phyloP scores from a whole-genome alignment of 2,329 filamentous ascomycete genomes.

The Paramyrothecium roridum region DNA sequence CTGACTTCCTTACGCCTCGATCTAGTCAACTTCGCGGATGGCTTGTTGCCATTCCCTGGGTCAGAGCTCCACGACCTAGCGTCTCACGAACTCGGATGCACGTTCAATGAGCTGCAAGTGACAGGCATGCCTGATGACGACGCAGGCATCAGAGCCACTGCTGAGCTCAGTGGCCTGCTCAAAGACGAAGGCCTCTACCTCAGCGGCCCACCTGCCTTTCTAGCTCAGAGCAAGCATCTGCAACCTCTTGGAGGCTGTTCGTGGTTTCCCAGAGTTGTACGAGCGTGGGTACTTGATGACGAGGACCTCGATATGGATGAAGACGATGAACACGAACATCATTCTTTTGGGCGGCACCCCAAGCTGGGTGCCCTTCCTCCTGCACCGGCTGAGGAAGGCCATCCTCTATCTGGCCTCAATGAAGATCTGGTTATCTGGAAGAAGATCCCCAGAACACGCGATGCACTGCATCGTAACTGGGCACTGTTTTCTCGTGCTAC shows the following conservation, averaged over 20 bases:
- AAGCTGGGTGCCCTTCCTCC: conserved; percentile 31
- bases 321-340: conserved; percentile 17
- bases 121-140: conserved; percentile 51
- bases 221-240: conserved; percentile 37
- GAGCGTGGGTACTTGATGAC: conserved; percentile 30
- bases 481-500: conserved; percentile 40
- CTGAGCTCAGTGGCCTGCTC: conserved; percentile 48
- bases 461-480: conserved; percentile 41
- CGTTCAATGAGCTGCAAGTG: conserved; percentile 48
- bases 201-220: conserved; percentile 39
- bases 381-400: conserved; percentile 30
- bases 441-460: conserved; percentile 39
- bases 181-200: conserved; percentile 52
- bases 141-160: conserved; percentile 41
- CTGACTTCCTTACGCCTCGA: conserved; percentile 48
- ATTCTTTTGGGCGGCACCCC: conserved; percentile 18
- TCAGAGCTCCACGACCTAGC: conserved; percentile 49
- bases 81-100: conserved; percentile 51
- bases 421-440: conserved; percentile 50
- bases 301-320: conserved; percentile 18
- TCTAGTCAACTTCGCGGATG: conserved; percentile 51
- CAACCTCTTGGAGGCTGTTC: conserved; percentile 33
- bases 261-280: conserved; percentile 42
- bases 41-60: conserved; percentile 41
- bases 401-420: conserved; percentile 37